These are phyloP conservation scores for Thielaviopsis ethacetica DNA, from an alignment of 2,329 filamentous ascomycete genomes.

Conservation along the genomic window DNA sequence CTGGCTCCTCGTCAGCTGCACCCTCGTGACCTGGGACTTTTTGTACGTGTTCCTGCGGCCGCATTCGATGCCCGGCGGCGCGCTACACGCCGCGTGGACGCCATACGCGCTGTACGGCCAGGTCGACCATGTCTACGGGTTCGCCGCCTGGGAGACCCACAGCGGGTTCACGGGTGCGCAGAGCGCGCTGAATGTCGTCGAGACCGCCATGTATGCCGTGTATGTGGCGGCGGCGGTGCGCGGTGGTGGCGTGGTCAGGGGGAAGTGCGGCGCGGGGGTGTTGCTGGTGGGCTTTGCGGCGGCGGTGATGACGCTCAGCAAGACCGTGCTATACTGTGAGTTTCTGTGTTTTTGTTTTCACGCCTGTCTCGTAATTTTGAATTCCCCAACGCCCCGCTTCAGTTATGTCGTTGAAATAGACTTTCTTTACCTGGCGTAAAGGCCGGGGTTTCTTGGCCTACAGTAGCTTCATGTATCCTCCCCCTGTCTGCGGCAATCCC, in stretches of 20 bases:
- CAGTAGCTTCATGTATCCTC: not conserved
- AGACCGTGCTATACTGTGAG: constrained; percentile 45
- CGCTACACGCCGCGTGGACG: constrained; percentile 55
- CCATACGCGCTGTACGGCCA: constrained; percentile 69
- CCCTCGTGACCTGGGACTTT: constrained; percentile 68
- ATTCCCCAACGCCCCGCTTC: too few relatives aligned
- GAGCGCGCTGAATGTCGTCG: constrained; percentile 48
- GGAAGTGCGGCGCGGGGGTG: constrained; percentile 27
- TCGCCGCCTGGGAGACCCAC: constrained; percentile 47
- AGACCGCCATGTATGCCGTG: constrained; percentile 46
- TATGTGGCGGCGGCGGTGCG: constrained; percentile 27
- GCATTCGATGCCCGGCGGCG: constrained; percentile 64
- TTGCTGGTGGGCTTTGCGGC: constrained; percentile 34
- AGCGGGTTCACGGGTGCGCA: constrained; percentile 71
- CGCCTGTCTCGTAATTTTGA: too few relatives aligned
- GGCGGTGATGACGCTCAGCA: constrained; percentile 43
- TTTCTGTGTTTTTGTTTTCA: constrained; percentile 11
- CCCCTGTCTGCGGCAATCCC: not conserved
- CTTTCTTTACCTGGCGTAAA: too few relatives aligned
- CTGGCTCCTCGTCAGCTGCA: constrained; percentile 62
- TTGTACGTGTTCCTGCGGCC: constrained; percentile 67
- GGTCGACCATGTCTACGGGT: constrained; percentile 71
- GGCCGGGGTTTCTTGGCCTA: not conserved
- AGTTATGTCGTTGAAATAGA: too few relatives aligned
- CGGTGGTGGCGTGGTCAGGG: constrained; percentile 22